phyloP scores from a whole-genome alignment of 2,329 filamentous ascomycete genomes.

The Coccinonectria pachysandricola region DNA sequence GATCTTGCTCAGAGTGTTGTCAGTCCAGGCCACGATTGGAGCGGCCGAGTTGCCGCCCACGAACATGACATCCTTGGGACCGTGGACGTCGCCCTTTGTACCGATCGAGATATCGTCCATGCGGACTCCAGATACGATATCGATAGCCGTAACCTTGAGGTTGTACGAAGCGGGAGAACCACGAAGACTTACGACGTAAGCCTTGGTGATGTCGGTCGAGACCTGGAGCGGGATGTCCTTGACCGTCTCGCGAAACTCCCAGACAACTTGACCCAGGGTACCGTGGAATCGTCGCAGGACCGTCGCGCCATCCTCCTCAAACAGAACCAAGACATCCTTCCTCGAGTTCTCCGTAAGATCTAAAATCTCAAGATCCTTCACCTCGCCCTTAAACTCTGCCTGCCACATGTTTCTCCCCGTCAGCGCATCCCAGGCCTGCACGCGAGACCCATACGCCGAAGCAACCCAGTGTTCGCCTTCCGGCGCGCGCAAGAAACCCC shows the following conservation, averaged over 20 bases:
- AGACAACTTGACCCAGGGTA: conserved; percentile 60
- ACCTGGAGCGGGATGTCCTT: conserved; percentile 65
- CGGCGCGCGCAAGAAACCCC: conserved; percentile 57
- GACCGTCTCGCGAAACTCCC: conserved; percentile 63
- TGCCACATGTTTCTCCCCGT: conserved; percentile 75
- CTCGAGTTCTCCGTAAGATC: conserved; percentile 53
- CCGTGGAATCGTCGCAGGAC: conserved; percentile 65
- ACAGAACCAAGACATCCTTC: conserved; percentile 65
- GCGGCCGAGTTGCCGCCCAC: conserved; percentile 67
- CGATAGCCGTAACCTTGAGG: conserved; percentile 65
- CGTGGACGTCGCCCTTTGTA: conserved; percentile 63
- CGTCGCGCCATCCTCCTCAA: conserved; percentile 45
- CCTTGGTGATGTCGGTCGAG: conserved; percentile 56
- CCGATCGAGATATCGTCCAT: conserved; percentile 61
- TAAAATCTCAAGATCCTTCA: conserved; percentile 67
- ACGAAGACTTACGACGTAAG: conserved; percentile 72
- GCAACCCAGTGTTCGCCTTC: conserved; percentile 70
- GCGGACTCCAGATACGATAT: conserved; percentile 62
- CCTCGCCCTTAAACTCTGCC: conserved; percentile 44
- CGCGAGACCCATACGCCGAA: conserved; percentile 57
- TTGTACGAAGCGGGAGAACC: conserved; percentile 59
- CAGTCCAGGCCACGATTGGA: conserved; percentile 67
- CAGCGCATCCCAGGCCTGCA: conserved; percentile 74
- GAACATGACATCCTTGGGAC: conserved; percentile 55
- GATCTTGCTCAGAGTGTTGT: conserved; percentile 49